Base-by-base conservation (phyloP, 2,329 filamentous ascomycete genomes). In the Macrophomina pseudophaseolina region DNA sequence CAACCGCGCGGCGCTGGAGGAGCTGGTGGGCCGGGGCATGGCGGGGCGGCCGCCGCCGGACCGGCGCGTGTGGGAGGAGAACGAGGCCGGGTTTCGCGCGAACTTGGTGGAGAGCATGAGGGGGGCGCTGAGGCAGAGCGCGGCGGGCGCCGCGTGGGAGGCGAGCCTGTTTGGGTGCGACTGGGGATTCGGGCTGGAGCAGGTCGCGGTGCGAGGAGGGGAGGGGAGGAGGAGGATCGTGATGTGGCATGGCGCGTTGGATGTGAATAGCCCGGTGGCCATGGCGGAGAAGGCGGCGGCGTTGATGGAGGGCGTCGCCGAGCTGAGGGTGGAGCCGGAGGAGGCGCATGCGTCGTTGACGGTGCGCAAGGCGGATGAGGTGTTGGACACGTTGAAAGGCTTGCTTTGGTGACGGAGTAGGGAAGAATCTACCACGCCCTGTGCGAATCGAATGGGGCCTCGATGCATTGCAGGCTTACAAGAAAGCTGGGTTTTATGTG, bases 231-330 rank as follows among this genome's bases (percentile, higher is more conserved):
- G 70, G 2, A 2, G 35, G 35, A 68, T 76, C 44, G 72, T 72
- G 4, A 42, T 79, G 11, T 79, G 76, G 76, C 76, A 78, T 70
- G 76, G 75, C 0, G 68, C 60, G 3, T 68, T 73, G n/a, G 76
- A 79, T 65, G 65, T 70, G 18, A 72, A 74, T 40, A 72, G 70
- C 32, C 73, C 75, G 8, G 68, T 70, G 28, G 54, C 62, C 12
- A 74, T 73, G 73, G 71, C 69, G 3, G 60, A 66, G 33, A 73
- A 72, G 59, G 74, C 75, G 1, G 68, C 70, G 12, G 69, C 70
- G 30, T 40, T 71, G 30, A 71, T 77, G 58, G 68, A 70, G 1
- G 71, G 69, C 1, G 71, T 69, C 5, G 72, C 71, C 33, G 68
- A 63, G 30, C 48, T 76, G 23, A 67, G 69, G 33, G 56, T 73